Evolutionary conservation across 2,329 filamentous ascomycete species (phyloP).

Genomic region (Verticillium alfalfae): DNA sequence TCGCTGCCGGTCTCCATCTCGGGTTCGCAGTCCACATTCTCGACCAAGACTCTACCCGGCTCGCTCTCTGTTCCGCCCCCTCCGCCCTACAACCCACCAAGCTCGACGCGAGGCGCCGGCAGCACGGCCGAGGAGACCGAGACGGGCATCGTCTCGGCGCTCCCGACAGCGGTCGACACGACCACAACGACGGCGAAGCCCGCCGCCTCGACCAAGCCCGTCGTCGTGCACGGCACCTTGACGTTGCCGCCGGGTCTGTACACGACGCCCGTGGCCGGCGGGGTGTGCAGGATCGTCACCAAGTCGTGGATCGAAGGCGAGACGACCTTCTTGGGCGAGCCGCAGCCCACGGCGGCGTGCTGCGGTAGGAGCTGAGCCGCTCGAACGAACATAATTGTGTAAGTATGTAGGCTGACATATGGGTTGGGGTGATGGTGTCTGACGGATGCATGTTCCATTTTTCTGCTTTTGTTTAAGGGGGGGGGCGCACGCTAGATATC

Average conservation of each 20-base stretch:
- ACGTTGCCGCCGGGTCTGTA: constrained; percentile 6
- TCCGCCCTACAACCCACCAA: neutral
- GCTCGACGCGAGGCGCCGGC: neutral
- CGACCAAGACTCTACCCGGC: neutral
- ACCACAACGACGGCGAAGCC: neutral
- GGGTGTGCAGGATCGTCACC: constrained; percentile 5
- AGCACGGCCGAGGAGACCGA: neutral
- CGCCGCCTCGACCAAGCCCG: neutral
- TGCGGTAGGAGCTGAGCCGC: neutral
- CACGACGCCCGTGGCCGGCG: constrained; percentile 1
- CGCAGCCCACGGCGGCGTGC: neutral
- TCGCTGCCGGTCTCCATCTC: neutral
- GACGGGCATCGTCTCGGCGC: neutral
- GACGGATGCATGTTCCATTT: neutral
- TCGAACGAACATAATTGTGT: neutral
- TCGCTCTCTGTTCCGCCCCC: neutral
- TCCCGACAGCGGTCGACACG: neutral
- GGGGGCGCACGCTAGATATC: neutral
- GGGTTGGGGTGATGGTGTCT: neutral
- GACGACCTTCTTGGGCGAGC: constrained; percentile 1
- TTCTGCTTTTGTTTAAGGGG: neutral
- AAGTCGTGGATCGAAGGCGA: constrained; percentile 4
- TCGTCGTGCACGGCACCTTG: neutral
- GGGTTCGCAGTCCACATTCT: neutral
- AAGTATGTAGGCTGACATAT: neutral